A percentile compares a stretch with the other conserved stretches of the same genome.
Conservation (phyloP, 768 basidiomycete genomes). For the Leccinum subtestaceum region DNA sequence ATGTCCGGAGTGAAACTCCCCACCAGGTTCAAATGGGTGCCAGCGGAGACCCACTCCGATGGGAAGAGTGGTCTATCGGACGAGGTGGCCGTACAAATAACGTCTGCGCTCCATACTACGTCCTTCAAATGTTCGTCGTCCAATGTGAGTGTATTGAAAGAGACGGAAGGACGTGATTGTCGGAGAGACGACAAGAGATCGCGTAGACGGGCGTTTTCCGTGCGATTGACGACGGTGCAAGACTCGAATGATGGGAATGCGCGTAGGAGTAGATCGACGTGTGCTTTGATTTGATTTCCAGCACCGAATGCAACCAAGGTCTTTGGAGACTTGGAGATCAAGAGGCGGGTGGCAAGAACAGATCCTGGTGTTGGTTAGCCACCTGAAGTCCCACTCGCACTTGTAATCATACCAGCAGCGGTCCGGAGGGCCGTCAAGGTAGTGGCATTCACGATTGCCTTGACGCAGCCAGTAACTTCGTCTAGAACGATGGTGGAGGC, state of each 20-base stretch:
- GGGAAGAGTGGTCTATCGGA: conserved; percentile 70
- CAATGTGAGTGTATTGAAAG: conserved; percentile 11
- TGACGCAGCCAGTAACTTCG: conserved; percentile 63
- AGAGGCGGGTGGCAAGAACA: conserved; percentile 57
- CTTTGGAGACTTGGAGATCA: conserved; percentile 41
- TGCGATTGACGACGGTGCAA: conserved; percentile 65
- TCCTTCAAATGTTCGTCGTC: conserved; percentile 10
- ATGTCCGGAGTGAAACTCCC: conserved; percentile 82
- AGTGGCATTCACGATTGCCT: conserved; percentile 75
- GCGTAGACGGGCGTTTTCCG: conserved; percentile 45
- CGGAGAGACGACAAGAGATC: conserved; percentile 35
- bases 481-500: conserved; percentile 76
- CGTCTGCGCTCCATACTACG: conserved; percentile 25
- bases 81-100: conserved; percentile 76
- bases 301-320: conserved; percentile 67
- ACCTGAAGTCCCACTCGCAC: not conserved
- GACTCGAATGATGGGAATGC: conserved; percentile 51
- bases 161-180: conserved; percentile 24
- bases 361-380: conserved; percentile 48
- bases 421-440: conserved; percentile 78
- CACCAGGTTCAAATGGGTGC: conserved; percentile 70
- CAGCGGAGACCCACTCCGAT: conserved; percentile 55
- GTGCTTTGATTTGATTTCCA: conserved; percentile 66
- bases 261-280: conserved; percentile 59
- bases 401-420: conserved; percentile 60